Percentiles rank a stretch among this genome's conserved stretches.
phyloP scores from a whole-genome alignment of 2,329 filamentous ascomycete species.

The Helminthosporium solani region DNA sequence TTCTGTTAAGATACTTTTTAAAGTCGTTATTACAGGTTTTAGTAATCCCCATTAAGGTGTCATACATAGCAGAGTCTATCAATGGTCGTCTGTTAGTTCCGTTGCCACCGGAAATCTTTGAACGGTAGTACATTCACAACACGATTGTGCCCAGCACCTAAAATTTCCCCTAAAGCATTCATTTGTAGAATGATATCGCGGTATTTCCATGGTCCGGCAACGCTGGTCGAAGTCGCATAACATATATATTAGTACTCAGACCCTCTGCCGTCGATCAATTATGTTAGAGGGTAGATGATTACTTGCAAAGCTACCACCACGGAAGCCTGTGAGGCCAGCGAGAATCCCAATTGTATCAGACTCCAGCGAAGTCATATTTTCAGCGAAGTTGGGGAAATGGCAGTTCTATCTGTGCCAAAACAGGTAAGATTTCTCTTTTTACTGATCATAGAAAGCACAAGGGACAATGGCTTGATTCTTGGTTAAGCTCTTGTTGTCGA shows the following conservation, averaged over 20 bases:
- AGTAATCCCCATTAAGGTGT: constrained; percentile 24
- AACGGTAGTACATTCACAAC: constrained; percentile 34
- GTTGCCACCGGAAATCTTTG: constrained; percentile 24
- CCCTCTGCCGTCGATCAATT: constrained; percentile 32
- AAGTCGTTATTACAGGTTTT: constrained; percentile 24
- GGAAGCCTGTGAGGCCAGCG: constrained; percentile 22
- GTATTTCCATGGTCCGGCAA: constrained; percentile 29
- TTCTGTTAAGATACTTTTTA: constrained; percentile 20
- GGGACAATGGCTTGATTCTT: constrained; percentile 30
- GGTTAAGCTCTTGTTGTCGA: constrained; percentile 26
- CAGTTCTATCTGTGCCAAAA: constrained; percentile 29
- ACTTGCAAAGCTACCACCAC: constrained; percentile 29
- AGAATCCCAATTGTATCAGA: constrained; percentile 13
- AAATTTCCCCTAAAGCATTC: constrained; percentile 20
- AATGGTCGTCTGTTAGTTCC: constrained; percentile 26
- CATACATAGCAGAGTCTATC: constrained; percentile 25
- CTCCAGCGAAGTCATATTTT: constrained; percentile 26
- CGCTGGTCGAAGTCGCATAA: constrained; percentile 22
- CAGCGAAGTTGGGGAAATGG: constrained; percentile 23
- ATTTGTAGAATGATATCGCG: constrained; percentile 28
- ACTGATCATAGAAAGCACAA: constrained; percentile 25
- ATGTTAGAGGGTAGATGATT: constrained; percentile 32
- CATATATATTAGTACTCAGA: constrained; percentile 29
- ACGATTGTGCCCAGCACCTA: constrained; percentile 27
- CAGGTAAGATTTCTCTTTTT: constrained; percentile 27